Evolutionary conservation across 176 grass and related monocot species (phyloP), one percentile per base, ranked within the genome.

Genomic region (Paspalum notatum): DNA sequence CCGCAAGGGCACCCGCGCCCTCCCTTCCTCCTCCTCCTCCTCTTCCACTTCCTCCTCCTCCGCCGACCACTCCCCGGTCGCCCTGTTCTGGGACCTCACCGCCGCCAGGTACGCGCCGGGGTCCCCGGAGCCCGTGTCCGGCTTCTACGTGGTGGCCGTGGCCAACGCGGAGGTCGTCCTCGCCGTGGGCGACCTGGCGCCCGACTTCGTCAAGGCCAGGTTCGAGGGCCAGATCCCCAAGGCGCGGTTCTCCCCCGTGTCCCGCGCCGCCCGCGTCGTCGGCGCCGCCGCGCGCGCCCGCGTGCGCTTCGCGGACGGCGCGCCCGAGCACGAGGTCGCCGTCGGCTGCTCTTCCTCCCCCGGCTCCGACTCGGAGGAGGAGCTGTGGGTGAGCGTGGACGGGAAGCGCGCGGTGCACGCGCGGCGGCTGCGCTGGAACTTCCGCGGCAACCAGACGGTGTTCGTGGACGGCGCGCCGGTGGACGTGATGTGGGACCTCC

Each of bases 401-500:
- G 87, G 85, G 20, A 98, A 94, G 74, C 73, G 88, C 32, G 90
- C 87, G 6, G 90, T 98, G 66, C 84, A 91, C 71, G 88, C 89
- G 77, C 79, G 83, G 46, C 65, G 84, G 40, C 87, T 92, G 20
- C 76, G 76, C 25, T 87, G 90, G 77, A 98, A 98, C 76, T 98
- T 98, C 62, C 25, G 92, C 20, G 95, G 95, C 9, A 98, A 94
- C 84, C 92, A 98, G 90, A 98, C 92, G 10, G 87, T 98, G 42
- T 98, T 98, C 82, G 85, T 98, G 38, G 95, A 98, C 50, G 92
- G 95, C 40, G 85, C 81, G 12, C 92, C 95, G 39, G 85, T 98
- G 5, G 92, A 98, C 82, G 82, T 98, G n/a, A 87, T 94, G 81
- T 98, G 95, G 96, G 92, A 98, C 84, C 80, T 98, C 18, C 90